Base-by-base conservation (phyloP, 352 stramenopile species). In the Globisporangium acanthophoron region DNA sequence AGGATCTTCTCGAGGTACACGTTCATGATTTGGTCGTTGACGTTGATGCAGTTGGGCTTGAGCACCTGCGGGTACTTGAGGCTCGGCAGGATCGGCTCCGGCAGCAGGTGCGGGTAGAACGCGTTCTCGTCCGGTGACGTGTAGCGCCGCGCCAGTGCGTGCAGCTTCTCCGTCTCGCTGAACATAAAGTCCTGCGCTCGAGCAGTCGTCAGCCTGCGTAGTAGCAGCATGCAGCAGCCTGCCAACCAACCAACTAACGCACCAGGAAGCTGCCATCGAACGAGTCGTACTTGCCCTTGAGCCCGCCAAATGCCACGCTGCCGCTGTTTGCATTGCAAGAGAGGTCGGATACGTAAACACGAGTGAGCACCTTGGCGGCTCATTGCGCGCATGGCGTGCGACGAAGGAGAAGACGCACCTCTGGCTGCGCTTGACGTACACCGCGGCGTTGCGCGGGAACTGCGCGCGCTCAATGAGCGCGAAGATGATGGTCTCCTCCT, bases 401-500 rank as follows among this genome's bases (percentile, higher is more conserved):
- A 31, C n/a, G 40, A n/a, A 54, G 11, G 37, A n/a, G 59, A 62
- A 27, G 20, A 33, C 67, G 27, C 59, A 88, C 80, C 69, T 76
- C 39, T 90, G 77, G 62, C 78, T 93, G 61, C 91, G 90, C 61
- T 87, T 86, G 57, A 96, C 65, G 78, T 99, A 99, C 37, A 99
- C 95, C 48, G 92, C 84, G 1, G 63, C 54, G 76, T 99, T 99
- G 50, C 77, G 79, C n/a, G 92, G 74, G 73, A 98, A 99, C 70
- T 99, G 96, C 16, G 96, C 86, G 55, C 97, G 85, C 74, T 99
- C 97, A 67, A 99, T 99, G 20, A 99, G 69, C n/a, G 96, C 94
- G 71, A 99, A 99, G 74, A 99, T 99, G 68, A 99, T 99, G 0
- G 97, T 99, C 78, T 99, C 97, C 71, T 99, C 93, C 67, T 96